Evolutionary conservation across 805 yeast genomes (phyloP).

Genomic region (Kluyveromyces starmeri): DNA sequence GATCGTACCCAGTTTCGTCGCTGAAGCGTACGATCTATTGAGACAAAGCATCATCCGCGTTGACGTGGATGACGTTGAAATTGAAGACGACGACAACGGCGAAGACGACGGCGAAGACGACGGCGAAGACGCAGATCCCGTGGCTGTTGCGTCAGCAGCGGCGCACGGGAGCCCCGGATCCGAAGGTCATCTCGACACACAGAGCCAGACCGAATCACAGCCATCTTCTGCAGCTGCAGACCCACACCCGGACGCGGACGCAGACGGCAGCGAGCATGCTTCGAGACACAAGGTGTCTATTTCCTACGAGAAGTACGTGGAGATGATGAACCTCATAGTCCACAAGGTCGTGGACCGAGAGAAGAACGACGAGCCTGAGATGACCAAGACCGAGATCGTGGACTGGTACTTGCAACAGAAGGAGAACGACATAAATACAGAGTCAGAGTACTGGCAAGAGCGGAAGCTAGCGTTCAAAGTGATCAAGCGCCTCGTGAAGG

Average conservation of each 20-base stretch:
- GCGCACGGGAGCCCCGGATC: not conserved
- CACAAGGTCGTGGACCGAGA: constrained; percentile 53
- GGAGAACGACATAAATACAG: constrained; percentile 63
- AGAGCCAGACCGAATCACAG: not conserved
- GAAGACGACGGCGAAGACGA: constrained; percentile 15
- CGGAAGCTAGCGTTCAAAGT: constrained; percentile 69
- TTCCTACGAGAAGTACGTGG: constrained; percentile 78
- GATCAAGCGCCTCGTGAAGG: constrained; percentile 72
- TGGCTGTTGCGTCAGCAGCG: not conserved
- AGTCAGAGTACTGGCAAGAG: constrained; percentile 62
- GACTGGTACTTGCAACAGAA: constrained; percentile 72
- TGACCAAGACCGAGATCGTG: constrained; percentile 59
- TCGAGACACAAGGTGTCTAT: constrained; percentile 41
- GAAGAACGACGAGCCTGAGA: constrained; percentile 45
- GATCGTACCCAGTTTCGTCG: constrained; percentile 74
- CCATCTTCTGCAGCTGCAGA: not conserved
- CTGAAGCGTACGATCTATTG: constrained; percentile 85
- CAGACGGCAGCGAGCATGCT: constrained; percentile 15
- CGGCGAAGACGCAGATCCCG: constrained; percentile 7
- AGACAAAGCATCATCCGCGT: constrained; percentile 90
- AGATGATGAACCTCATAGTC: constrained; percentile 74
- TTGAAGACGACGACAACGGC: constrained; percentile 53
- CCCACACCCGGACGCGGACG: constrained; percentile 15
- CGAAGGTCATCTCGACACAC: constrained; percentile 1
- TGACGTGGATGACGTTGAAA: constrained; percentile 84